Conservation (phyloP, 345 rosid species). For the Citrus australasica region DNA sequence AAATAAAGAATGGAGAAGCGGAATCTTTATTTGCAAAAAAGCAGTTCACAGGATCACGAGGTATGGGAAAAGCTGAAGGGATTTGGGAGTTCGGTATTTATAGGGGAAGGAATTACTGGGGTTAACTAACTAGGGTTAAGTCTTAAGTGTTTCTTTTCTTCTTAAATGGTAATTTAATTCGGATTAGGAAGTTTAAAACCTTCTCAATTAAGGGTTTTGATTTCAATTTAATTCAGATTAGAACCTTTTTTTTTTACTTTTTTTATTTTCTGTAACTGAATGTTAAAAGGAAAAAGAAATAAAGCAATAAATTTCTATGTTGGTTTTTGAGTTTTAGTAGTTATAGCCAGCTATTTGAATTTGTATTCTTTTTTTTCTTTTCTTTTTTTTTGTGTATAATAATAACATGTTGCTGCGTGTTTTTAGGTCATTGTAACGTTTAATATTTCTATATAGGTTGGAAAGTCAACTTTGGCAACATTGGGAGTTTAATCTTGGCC, state of each 20-base stretch:
- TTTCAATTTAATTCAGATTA: not conserved
- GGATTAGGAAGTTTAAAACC: not conserved
- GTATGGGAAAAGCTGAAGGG: not conserved
- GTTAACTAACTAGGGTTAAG: constrained; percentile 4
- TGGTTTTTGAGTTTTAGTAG: not conserved
- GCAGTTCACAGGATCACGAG: not conserved
- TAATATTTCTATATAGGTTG: too few species aligned
- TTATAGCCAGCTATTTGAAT: not conserved
- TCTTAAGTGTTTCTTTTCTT: not conserved
- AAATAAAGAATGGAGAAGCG: not conserved
- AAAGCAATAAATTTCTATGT: not conserved
- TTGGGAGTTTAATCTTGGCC: not conserved
- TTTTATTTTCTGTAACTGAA: not conserved
- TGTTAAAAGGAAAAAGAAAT: not conserved
- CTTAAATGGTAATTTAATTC: not conserved
- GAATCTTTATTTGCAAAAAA: not conserved
- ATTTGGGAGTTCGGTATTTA: constrained; percentile 6
- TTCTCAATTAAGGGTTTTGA: not conserved
- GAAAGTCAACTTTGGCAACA: not conserved
- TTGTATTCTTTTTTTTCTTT: too few species aligned
- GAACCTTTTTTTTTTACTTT: not conserved
- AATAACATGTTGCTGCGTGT: not conserved
- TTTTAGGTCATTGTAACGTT: not conserved
- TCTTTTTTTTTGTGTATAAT: too few species aligned
- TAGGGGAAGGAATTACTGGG: not conserved